Base-by-base conservation (phyloP, 2,329 filamentous ascomycete genomes). In the Cyphellophora attinorum region DNA sequence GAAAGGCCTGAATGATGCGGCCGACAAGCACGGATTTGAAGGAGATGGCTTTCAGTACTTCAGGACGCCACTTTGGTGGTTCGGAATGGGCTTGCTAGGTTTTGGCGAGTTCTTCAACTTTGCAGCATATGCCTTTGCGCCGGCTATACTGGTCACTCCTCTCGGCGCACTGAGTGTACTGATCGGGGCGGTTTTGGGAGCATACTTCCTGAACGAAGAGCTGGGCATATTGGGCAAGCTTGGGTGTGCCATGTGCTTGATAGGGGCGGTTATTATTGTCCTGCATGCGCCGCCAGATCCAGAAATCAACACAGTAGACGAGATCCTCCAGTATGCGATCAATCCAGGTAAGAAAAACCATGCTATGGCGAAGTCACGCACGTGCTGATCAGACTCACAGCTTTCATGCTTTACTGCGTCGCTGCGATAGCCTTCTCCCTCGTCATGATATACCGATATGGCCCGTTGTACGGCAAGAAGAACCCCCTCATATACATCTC, bases 11-110 rank as follows among this genome's bases (percentile, higher is more conserved):
- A 85, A 88, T 59, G 83, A 94, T 60, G 85, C 86, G 45, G 85
- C 84, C 55, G 81, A 93, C 61, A 75, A 78, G 51, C 88, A 95
- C 64, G 93, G 91, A 31, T 98, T 96, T 56, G 86, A 95, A 57
- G 91, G 93, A 50, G 91, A 96, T 51, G 91, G 91, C 38, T 98
- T 84, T 59, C 80, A 85, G 55, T 98, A 98, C 61, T 62, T 98
- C 38, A 84, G 80, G 57, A 96, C 84, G 57, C 88, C 89, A n/a
- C 70, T 89, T 51, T 98, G 91, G 91, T 98, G 91, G 91, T 84
- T 76, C 39, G 91, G 91, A 47, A 95, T 96, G 49, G 66, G 80
- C 47, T 93, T 86, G 54, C 76, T 98, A 75, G 82, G 86, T 41
- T 64, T 93, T 29, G 91, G 91, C 54, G 91, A 98, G 64, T 68